These are phyloP conservation scores for Breviolum minutum DNA, from an alignment of 73 alveolate genomes.

Conservation along the genomic window DNA sequence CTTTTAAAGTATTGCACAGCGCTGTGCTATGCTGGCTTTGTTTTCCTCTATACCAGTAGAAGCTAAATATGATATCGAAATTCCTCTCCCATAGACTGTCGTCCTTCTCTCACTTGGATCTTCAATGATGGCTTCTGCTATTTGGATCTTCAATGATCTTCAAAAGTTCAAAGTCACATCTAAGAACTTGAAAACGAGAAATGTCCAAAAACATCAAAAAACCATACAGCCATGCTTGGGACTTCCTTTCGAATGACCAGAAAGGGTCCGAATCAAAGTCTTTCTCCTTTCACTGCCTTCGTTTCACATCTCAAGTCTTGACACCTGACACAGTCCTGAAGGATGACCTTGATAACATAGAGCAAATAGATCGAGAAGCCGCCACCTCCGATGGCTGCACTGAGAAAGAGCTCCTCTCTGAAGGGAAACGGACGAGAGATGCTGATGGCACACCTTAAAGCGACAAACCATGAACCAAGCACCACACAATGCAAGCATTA, in stretches of 20 bases:
- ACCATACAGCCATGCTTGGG: too few relatives aligned
- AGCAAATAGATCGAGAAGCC: conserved; percentile 74
- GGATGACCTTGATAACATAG: conserved; percentile 67
- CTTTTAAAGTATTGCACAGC: too few relatives aligned
- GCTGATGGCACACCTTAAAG: background rate
- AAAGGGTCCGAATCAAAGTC: too few relatives aligned
- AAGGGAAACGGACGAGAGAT: conserved; percentile 35
- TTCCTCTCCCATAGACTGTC: too few relatives aligned
- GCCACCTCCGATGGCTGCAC: conserved; percentile 47
- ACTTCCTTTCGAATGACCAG: too few relatives aligned
- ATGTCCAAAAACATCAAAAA: too few relatives aligned
- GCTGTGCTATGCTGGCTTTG: too few relatives aligned
- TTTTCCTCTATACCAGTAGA: too few relatives aligned
- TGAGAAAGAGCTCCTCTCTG: conserved; percentile 52
- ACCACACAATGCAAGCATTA: background rate
- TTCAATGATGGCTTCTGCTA: too few relatives aligned
- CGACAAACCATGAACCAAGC: background rate
- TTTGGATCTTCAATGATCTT: too few relatives aligned
- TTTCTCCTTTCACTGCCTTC: background rate
- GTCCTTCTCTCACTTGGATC: too few relatives aligned
- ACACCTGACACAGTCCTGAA: conserved; percentile 6
- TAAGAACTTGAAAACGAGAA: background rate
- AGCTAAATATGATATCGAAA: too few relatives aligned
- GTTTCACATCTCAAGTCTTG: background rate
- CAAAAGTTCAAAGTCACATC: background rate